Evolutionary conservation across 2,329 filamentous ascomycete species (phyloP), one percentile per base, ranked within the genome.

Genomic region (Alternaria hordeiaustralica): DNA sequence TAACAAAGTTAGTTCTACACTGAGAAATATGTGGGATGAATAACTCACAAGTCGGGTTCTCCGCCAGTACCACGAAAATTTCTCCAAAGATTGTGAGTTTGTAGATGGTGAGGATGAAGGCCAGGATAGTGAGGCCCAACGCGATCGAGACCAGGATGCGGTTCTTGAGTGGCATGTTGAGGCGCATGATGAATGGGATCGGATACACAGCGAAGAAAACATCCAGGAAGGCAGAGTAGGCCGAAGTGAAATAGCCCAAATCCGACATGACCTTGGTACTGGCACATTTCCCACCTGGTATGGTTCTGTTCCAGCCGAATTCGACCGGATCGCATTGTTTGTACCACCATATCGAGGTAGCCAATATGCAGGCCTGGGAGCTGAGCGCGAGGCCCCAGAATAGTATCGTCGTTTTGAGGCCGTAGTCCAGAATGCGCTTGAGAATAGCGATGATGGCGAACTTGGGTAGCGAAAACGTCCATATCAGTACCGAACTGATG

Each of bases 381-480:
- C 41, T 56, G 54, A 56, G 54, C 18, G 41, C 54, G 54, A 56
- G 54, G 26, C 41, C 36, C 54, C 36, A 56, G 54, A 46, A 56
- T 9, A 56, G 23, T 56, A 56, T 56, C 54, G 21, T 56, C 25
- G 54, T 56, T 18, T 56, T 56, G 54, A 56, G 54, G 41, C 54
- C 25, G 18, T 56, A 56, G 5, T 56, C 20, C 54, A 46, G 54
- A 46, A 56, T 56, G 2, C 54, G 41, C 41, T 56, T 56, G 41
- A 56, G 54, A 25, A 56, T 56, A 46, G 54, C 54, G 54, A 56
- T 56, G n/a, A 56, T 56, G 36, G 54, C 54, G 18, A 56, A 56
- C 41, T 56, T 56, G 41, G 54, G 41, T 56, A 56, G 41, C 54
- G 54, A 45, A 56, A 56, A 56, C 18, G 54, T 46, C 54, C 54